phyloP scores from a whole-genome alignment of 352 stramenopile genomes.

The Globisporangium nagaii region DNA sequence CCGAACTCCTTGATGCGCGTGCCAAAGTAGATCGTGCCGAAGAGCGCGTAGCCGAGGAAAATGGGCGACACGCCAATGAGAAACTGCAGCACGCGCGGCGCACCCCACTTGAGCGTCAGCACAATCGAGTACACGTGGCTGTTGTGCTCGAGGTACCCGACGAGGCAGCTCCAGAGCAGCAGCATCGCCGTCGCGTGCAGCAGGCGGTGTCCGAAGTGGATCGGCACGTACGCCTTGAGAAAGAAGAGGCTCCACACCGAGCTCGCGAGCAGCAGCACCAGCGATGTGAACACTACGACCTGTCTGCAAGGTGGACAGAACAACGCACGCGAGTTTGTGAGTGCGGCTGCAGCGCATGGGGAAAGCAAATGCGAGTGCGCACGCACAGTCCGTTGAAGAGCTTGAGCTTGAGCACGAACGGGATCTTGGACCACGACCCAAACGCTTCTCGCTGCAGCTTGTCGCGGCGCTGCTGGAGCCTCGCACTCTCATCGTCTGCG shows the following conservation, averaged over 20 bases:
- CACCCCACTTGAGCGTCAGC: constrained; percentile 78
- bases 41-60: constrained; percentile 85
- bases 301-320: constrained; percentile 24
- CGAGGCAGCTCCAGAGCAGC: constrained; percentile 76
- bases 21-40: constrained; percentile 88
- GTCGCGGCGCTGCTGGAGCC: neutral
- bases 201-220: constrained; percentile 70
- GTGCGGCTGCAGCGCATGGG: no score
- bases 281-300: constrained; percentile 42
- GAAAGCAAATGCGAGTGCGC: neutral
- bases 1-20: constrained; percentile 74
- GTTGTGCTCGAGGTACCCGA: constrained; percentile 88
- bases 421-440: constrained; percentile 28
- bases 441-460: constrained; percentile 5
- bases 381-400: constrained; percentile 72
- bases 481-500: neutral
- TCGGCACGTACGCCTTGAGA: constrained; percentile 65
- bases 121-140: constrained; percentile 87
- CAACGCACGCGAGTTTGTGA: no score
- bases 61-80: constrained; percentile 85
- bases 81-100: constrained; percentile 83
- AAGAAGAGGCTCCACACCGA: constrained; percentile 70
- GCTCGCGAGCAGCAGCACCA: constrained; percentile 51
- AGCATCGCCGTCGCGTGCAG: constrained; percentile 64
- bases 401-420: constrained; percentile 48